Percentiles rank a stretch among this genome's conserved stretches.
phyloP scores from a whole-genome alignment of 208 protist genomes.

The Trypanosoma lewisi region DNA sequence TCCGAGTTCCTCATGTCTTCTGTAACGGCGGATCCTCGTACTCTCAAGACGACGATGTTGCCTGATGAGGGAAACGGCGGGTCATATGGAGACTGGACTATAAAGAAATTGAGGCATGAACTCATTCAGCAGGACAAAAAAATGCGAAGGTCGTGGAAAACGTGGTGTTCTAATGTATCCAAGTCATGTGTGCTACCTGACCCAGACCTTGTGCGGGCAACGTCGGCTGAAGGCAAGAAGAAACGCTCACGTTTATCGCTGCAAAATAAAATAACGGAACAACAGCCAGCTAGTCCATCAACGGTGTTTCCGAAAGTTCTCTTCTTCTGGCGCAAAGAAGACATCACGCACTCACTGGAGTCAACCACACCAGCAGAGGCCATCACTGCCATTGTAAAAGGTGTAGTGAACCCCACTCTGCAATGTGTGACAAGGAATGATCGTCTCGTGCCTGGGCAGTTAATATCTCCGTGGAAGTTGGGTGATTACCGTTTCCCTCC shows the following conservation, averaged over 20 bases:
- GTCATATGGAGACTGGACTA: conserved; percentile 23
- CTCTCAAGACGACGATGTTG: background rate
- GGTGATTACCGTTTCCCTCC: conserved; percentile 61
- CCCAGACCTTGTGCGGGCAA: conserved; percentile 2
- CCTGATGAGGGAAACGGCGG: conserved; percentile 10
- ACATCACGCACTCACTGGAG: conserved; percentile 24
- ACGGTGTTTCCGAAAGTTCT: conserved; percentile 60
- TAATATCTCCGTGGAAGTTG: conserved; percentile 53
- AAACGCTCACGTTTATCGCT: conserved; percentile 10
- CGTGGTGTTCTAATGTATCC: conserved; percentile 36
- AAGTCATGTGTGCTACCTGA: conserved; percentile 2
- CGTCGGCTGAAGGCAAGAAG: conserved; percentile 5
- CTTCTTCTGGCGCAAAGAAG: conserved; percentile 56
- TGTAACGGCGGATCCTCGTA: no score
- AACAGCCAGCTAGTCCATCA: background rate
- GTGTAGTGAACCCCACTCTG: conserved; percentile 8
- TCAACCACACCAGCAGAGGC: conserved; percentile 8
- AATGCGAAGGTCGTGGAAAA: conserved; percentile 35
- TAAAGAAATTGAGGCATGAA: conserved; percentile 34
- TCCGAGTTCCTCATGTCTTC: background rate
- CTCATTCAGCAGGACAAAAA: conserved; percentile 42
- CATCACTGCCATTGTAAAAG: conserved; percentile 19
- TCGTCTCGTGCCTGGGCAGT: conserved; percentile 45
- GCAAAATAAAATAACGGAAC: conserved; percentile 20
- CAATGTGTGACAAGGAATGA: conserved; percentile 38